Conservation (phyloP, 2,329 filamentous ascomycete genomes). For the Arthrobotrys entomopaga region DNA sequence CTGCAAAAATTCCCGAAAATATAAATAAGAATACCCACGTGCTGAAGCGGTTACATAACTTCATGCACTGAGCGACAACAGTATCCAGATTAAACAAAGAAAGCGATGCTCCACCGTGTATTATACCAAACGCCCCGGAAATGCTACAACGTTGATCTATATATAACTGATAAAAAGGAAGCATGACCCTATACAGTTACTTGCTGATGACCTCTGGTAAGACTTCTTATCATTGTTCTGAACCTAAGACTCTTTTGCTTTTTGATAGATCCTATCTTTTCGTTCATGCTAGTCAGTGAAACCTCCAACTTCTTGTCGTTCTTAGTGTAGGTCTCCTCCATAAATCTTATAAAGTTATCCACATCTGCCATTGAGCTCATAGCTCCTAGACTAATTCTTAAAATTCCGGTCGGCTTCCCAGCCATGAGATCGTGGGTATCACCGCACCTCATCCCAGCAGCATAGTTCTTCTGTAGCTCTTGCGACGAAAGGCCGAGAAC, state of each 20-base stretch:
- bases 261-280: constrained; percentile 4
- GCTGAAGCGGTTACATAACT: background rate
- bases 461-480: constrained; percentile 69
- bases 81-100: background rate
- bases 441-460: constrained; percentile 70
- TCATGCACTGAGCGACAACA: background rate
- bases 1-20: no score
- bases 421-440: constrained; percentile 68
- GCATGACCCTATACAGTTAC: background rate
- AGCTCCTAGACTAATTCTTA: constrained; percentile 71
- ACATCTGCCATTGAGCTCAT: constrained; percentile 71
- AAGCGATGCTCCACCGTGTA: background rate
- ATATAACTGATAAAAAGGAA: background rate
- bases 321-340: constrained; percentile 61
- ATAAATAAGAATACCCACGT: no score
- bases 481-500: constrained; percentile 66
- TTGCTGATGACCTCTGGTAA: constrained; percentile 17
- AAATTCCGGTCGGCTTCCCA: constrained; percentile 70
- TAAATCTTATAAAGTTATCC: constrained; percentile 65
- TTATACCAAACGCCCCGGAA: background rate
- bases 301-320: background rate
- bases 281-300: background rate
- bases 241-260: constrained; percentile 19
- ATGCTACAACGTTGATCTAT: background rate
- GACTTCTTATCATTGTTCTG: constrained; percentile 22